These are phyloP conservation scores for Euphorbia schlechtendalii DNA, from an alignment of 441 rosid species.

Conservation along the genomic window DNA sequence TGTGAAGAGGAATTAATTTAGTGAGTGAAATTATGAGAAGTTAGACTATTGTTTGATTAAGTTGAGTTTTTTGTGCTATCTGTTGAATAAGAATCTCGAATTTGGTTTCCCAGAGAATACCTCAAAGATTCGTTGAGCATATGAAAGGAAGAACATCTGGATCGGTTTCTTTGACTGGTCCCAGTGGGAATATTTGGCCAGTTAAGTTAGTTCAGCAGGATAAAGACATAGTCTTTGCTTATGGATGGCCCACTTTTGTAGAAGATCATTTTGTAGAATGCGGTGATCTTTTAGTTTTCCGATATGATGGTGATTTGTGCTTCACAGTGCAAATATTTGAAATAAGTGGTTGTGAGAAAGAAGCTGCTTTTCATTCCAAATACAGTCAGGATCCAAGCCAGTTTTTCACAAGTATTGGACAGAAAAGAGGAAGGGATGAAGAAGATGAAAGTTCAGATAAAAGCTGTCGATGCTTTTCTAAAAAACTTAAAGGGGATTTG, in stretches of 20 bases:
- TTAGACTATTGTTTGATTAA: not conserved
- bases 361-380: slow-evolving; percentile 34
- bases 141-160: slow-evolving; percentile 38
- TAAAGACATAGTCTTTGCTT: slow-evolving; percentile 28
- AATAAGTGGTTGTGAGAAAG: slow-evolving; percentile 43
- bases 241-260: slow-evolving; percentile 42
- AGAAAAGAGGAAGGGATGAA: slow-evolving; percentile 34
- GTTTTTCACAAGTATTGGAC: slow-evolving; percentile 19
- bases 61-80: not conserved
- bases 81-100: not conserved
- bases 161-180: slow-evolving; percentile 38
- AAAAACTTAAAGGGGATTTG: slow-evolving; percentile 22
- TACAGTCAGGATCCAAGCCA: slow-evolving; percentile 28
- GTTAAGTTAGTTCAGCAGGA: slow-evolving; percentile 29
- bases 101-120: slow-evolving; percentile 39
- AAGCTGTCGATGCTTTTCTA: slow-evolving; percentile 15
- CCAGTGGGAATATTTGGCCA: slow-evolving; percentile 47
- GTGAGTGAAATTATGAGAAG: not conserved
- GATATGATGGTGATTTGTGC: slow-evolving; percentile 44
- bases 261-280: slow-evolving; percentile 36
- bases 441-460: slow-evolving; percentile 20
- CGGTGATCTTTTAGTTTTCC: slow-evolving; percentile 45
- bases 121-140: slow-evolving; percentile 30
- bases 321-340: slow-evolving; percentile 49
- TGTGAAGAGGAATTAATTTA: not conserved